Evolutionary conservation across 2,329 filamentous ascomycete genomes (phyloP).

Genomic region (Nakataea oryzae): DNA sequence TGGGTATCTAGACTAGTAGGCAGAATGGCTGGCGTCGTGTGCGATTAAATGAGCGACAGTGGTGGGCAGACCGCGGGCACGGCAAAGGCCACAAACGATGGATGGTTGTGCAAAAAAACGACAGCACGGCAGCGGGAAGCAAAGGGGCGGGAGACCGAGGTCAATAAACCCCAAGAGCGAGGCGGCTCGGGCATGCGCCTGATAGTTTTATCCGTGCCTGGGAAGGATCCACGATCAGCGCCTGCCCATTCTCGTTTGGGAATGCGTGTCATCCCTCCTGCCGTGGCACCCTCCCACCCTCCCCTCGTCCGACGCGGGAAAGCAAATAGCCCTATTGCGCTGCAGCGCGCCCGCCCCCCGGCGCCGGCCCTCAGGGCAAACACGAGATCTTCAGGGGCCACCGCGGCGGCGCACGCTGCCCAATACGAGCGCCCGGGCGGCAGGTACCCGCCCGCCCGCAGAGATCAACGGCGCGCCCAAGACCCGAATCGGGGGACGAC

Average conservation of each 20-base stretch:
- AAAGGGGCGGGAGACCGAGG: not conserved
- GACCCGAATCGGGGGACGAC: no score
- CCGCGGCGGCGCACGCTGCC: not conserved
- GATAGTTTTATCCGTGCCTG: no score
- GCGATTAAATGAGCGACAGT: not conserved
- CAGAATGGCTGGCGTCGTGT: not conserved
- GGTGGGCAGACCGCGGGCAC: not conserved
- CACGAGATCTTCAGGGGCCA: not conserved
- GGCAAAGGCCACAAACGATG: no score
- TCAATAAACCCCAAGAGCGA: not conserved
- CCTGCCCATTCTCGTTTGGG: no score
- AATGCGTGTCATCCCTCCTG: not conserved
- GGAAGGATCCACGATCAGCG: not conserved
- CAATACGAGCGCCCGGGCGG: not conserved
- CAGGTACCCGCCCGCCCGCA: not conserved
- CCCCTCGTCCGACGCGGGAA: not conserved
- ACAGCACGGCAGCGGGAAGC: no score
- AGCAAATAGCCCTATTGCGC: not conserved
- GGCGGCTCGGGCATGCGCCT: not conserved
- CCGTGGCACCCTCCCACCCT: not conserved
- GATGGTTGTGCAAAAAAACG: no score
- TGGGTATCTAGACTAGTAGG: no score
- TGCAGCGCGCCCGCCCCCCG: not conserved
- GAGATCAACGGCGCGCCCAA: not conserved
- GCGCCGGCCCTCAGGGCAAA: not conserved